Conservation (phyloP, 2,329 filamentous ascomycete species). For the Rugonectria rugulosa region DNA sequence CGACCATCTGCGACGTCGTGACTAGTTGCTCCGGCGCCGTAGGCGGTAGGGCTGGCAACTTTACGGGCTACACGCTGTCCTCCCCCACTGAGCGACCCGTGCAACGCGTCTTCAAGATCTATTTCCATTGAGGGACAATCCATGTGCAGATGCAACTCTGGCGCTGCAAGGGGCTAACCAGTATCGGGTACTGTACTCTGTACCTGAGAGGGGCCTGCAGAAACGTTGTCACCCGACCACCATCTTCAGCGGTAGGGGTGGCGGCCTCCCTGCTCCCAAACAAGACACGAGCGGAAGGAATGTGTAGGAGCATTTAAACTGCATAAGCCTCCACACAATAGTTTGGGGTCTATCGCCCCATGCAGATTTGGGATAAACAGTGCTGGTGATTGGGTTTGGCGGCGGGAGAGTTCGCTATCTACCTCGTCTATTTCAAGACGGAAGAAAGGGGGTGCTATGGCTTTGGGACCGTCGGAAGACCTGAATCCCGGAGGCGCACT, state of each 20-base stretch:
- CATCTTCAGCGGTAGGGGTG: not conserved
- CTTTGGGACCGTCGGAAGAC: not conserved
- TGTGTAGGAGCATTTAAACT: no score
- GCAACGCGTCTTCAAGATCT: not conserved
- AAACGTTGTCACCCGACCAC: not conserved
- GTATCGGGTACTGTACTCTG: not conserved
- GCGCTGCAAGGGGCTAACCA: not conserved
- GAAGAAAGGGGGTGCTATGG: constrained; percentile 1
- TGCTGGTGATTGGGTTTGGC: no score
- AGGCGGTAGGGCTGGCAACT: no score
- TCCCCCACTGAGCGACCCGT: not conserved
- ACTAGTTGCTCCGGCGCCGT: no score
- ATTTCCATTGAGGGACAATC: not conserved
- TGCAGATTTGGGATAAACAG: no score
- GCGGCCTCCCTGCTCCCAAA: constrained; percentile 14
- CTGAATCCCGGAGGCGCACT: constrained; percentile 2
- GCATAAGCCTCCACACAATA: no score
- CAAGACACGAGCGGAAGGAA: not conserved
- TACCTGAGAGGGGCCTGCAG: not conserved
- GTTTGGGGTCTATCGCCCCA: no score
- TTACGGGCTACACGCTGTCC: no score
- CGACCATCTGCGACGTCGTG: no score
- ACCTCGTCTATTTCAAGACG: not conserved
- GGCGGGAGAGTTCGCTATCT: not conserved
- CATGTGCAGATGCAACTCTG: not conserved